Base-by-base conservation (phyloP, 176 grass and related monocot species). In the Oryza glumipatula region DNA sequence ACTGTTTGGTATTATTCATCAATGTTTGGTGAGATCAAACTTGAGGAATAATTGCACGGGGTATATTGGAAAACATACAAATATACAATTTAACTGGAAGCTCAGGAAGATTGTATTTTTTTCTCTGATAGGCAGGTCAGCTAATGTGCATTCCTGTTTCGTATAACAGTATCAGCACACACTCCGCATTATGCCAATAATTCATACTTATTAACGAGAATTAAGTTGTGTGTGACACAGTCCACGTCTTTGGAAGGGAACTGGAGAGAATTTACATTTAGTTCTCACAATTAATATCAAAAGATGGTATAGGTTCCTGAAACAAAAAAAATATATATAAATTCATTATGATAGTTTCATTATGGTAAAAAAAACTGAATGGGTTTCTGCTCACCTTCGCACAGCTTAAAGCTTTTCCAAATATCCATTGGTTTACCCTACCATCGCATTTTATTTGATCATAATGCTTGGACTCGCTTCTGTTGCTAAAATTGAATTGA, bases 381-480 rank as follows among this genome's bases (percentile, higher is more conserved):
- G 13, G 28, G 23, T 7, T 30, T 28, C 22, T 83, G 4, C 19
- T 24, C n/a, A 9, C 63, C 64, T n/a, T 73, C 9, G 1, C 3
- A 15, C 70, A 24, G 61, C 28, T 41, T 41, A 70, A 51, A 76
- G 28, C 5, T 65, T 84, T 22, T 75, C 8, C 26, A 47, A 47
- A 49, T 78, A n/a, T 82, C 24, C 46, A 52, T 81, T 70, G 39
- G 15, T 61, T 75, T 65, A 51, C 30, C 47, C 5, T 82, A 64
- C 72, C 21, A 65, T 51, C 78, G 11, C 19, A 22, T 19, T n/a
- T 71, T 14, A 60, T 56, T 33, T n/a, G 15, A 39, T 82, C 30
- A 78, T 88, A 58, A 41, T 88, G 56, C 11, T 67, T 78, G 24
- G 0, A 68, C 77, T 82, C 72, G 14, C 11, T 79, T 28, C 19